These are phyloP conservation scores for Lolium rigidum DNA, from an alignment of 176 grass and related monocot species.

Conservation along the genomic window DNA sequence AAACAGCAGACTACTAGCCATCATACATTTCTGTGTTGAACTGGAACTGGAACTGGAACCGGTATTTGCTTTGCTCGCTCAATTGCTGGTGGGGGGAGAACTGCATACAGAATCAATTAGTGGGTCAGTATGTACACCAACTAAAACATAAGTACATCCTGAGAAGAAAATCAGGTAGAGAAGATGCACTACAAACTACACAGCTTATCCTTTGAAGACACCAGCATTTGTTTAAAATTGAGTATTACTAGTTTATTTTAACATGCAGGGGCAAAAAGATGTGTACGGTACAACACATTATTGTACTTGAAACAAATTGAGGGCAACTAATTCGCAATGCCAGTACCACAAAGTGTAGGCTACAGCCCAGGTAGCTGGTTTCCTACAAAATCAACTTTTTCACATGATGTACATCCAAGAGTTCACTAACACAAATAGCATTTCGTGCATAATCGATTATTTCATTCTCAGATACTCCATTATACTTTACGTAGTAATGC, in stretches of 20 bases:
- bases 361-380: constrained; percentile 15
- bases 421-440: constrained; percentile 26
- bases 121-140: constrained; percentile 16
- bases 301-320: constrained; percentile 24
- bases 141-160: constrained; percentile 21
- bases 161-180: constrained; percentile 15
- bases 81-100: constrained; percentile 52
- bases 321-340: constrained; percentile 9
- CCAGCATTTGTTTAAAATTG: constrained; percentile 12
- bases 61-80: constrained; percentile 46
- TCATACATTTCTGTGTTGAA: constrained; percentile 49
- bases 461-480: not conserved
- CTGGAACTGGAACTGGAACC: constrained; percentile 40
- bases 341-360: not conserved
- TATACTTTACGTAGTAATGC: constrained; percentile 8
- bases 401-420: constrained; percentile 10
- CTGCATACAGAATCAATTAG: constrained; percentile 57
- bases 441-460: constrained; percentile 19
- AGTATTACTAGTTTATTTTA: constrained; percentile 14
- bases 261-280: not conserved
- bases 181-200: constrained; percentile 34
- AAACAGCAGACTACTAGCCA: constrained; percentile 34
- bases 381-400: constrained; percentile 19
- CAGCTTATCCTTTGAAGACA: constrained; percentile 16
- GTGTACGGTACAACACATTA: not conserved